Evolutionary conservation across 1,284 basidiomycete genomes (phyloP).

Genomic region (Phenoliferia sp.): DNA sequence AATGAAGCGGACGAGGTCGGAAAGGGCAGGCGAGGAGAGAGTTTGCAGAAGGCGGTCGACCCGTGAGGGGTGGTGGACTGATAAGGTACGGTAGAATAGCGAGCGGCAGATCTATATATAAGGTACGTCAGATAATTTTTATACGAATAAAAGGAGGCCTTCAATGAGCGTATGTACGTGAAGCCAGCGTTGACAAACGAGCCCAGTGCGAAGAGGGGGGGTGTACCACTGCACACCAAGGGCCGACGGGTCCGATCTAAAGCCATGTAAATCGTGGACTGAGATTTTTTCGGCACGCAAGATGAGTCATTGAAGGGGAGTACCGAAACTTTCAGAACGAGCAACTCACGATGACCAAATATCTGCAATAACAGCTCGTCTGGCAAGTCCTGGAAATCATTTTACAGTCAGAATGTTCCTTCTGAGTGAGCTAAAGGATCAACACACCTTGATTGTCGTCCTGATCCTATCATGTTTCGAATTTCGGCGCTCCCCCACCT

Average conservation of each 20-base stretch:
- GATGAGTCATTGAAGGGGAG: not conserved
- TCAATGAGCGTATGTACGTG: not conserved
- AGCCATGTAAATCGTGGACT: slow-evolving; percentile 20
- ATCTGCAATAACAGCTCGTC: slow-evolving; percentile 23
- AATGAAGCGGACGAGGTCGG: slow-evolving; percentile 8
- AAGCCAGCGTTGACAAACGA: slow-evolving; percentile 22
- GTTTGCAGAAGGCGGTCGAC: slow-evolving; percentile 2
- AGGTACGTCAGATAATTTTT: not conserved
- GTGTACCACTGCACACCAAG: slow-evolving; percentile 8
- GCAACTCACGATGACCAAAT: slow-evolving; percentile 10
- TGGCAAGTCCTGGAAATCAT: slow-evolving; percentile 9
- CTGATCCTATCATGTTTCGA: not conserved
- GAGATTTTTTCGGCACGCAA: not conserved
- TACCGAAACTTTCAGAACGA: not conserved
- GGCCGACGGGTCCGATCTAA: not conserved
- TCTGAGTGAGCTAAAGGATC: no score
- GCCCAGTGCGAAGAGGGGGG: slow-evolving; percentile 11
- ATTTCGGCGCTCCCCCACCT: no score
- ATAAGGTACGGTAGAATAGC: slow-evolving; percentile 16
- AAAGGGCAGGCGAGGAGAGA: not conserved
- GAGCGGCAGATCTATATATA: slow-evolving; percentile 6
- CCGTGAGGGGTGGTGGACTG: slow-evolving; percentile 11
- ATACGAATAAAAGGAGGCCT: no score
- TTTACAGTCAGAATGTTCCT: not conserved
- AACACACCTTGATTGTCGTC: not conserved